Conservation (phyloP, 139 green algal genomes). For the Ettlia oleoabundans region DNA sequence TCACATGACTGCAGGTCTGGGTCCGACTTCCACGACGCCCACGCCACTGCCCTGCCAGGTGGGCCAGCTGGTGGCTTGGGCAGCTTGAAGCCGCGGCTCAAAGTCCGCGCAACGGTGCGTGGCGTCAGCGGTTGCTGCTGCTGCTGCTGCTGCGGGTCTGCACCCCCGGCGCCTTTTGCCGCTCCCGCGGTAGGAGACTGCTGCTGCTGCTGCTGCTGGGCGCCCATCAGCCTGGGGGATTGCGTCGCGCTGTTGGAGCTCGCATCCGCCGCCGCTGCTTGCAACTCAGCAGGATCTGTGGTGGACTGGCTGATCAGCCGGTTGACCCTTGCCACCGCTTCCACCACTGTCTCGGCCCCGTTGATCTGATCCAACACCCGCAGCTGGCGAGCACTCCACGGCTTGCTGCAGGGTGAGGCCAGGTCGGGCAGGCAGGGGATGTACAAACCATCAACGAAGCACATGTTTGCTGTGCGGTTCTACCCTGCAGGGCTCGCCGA, state of each 20-base stretch:
- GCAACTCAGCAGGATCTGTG: background rate
- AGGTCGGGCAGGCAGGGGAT: background rate
- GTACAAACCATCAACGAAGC: too few relatives aligned
- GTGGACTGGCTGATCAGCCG: background rate
- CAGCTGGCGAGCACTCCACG: conserved; percentile 66
- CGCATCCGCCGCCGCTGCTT: background rate
- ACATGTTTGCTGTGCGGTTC: too few relatives aligned
- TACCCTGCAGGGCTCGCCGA: too few relatives aligned
- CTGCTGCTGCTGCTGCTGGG: background rate
- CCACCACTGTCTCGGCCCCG: conserved; percentile 56
- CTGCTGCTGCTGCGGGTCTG: too few relatives aligned
- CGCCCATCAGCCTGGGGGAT: background rate
- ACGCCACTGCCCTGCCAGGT: background rate
- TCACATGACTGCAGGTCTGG: background rate
- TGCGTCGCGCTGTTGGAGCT: background rate
- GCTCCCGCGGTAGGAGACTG: too few relatives aligned
- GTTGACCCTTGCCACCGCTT: conserved; percentile 26
- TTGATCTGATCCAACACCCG: conserved; percentile 55
- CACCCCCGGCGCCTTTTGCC: too few relatives aligned
- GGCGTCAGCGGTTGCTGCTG: background rate
- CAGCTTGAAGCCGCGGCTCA: background rate
- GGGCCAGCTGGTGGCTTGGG: background rate
- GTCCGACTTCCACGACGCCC: background rate
- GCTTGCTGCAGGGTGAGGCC: conserved; percentile 16
- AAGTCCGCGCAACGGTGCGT: background rate